A percentile compares a stretch with the other conserved stretches of the same genome.
Evolutionary conservation across 2,329 filamentous ascomycete genomes (phyloP).

Genomic region (Celoporthe dispersa): DNA sequence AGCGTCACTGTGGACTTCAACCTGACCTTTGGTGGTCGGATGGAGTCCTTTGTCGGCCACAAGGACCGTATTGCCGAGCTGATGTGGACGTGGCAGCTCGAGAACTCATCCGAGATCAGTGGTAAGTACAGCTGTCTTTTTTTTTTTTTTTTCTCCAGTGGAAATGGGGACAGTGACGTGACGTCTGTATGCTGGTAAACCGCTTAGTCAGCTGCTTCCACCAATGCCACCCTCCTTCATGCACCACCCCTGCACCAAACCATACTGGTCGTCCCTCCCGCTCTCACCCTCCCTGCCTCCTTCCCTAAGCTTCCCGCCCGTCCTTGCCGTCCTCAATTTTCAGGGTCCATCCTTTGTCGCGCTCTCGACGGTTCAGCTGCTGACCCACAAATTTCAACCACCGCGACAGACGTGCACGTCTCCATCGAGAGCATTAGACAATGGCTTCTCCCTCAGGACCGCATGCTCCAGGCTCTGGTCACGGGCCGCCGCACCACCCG

Average conservation of each 20-base stretch:
- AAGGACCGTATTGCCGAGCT: slow-evolving; percentile 30
- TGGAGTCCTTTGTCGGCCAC: slow-evolving; percentile 30
- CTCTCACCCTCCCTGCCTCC: slow-evolving; percentile 10
- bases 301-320: background rate
- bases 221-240: slow-evolving; percentile 17
- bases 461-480: slow-evolving; percentile 27
- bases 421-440: slow-evolving; percentile 30
- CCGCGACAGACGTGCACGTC: slow-evolving; percentile 26
- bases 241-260: slow-evolving; percentile 24
- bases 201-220: slow-evolving; percentile 26
- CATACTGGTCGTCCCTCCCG: background rate
- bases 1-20: slow-evolving; percentile 31
- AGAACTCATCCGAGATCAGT: slow-evolving; percentile 30
- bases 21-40: slow-evolving; percentile 28
- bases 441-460: slow-evolving; percentile 30
- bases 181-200: background rate
- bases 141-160: background rate
- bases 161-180: background rate
- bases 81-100: slow-evolving; percentile 31
- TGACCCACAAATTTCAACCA: slow-evolving; percentile 16
- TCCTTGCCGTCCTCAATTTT: background rate
- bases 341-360: slow-evolving; percentile 3
- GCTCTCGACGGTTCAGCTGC: background rate
- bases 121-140: slow-evolving; percentile 18
- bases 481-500: slow-evolving; percentile 27